These are phyloP conservation scores for Bretziella fagacearum DNA, from an alignment of 2,329 filamentous ascomycete species.

Conservation along the genomic window DNA sequence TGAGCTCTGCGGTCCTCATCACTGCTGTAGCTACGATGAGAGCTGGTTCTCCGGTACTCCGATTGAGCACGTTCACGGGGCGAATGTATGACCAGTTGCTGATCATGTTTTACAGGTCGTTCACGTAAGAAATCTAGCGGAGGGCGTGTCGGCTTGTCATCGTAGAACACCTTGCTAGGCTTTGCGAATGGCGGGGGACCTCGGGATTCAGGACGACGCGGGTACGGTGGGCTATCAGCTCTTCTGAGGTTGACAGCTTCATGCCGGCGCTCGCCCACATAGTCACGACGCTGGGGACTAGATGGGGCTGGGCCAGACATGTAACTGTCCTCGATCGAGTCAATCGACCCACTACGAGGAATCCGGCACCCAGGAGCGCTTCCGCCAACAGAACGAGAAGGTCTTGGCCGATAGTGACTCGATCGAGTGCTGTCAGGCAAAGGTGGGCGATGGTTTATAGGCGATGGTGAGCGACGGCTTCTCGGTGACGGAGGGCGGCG, in stretches of 20 bases:
- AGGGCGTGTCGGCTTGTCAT: conserved; percentile 8
- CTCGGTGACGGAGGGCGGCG: background rate
- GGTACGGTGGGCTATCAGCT: background rate
- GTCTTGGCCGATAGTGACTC: background rate
- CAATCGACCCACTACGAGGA: conserved; percentile 8
- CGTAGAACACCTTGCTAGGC: conserved; percentile 11
- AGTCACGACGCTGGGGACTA: conserved; percentile 3
- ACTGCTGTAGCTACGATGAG: background rate
- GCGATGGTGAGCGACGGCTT: background rate
- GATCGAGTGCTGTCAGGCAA: background rate
- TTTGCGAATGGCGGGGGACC: conserved; percentile 2
- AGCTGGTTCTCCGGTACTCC: background rate
- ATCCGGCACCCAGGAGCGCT: background rate
- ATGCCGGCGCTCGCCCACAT: conserved; percentile 7
- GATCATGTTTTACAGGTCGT: background rate
- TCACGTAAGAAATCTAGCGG: background rate
- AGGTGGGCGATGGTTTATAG: background rate
- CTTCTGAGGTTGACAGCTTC: background rate
- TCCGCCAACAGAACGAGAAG: background rate
- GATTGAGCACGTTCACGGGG: conserved; percentile 4
- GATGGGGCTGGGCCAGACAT: background rate
- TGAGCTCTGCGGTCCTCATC: conserved; percentile 23
- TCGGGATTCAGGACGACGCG: conserved; percentile 2
- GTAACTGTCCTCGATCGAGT: conserved; percentile 9
- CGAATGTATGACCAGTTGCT: conserved; percentile 8